Conservation (phyloP, 2,329 filamentous ascomycete genomes). For the Phaeosphaeriaceae sp. region DNA sequence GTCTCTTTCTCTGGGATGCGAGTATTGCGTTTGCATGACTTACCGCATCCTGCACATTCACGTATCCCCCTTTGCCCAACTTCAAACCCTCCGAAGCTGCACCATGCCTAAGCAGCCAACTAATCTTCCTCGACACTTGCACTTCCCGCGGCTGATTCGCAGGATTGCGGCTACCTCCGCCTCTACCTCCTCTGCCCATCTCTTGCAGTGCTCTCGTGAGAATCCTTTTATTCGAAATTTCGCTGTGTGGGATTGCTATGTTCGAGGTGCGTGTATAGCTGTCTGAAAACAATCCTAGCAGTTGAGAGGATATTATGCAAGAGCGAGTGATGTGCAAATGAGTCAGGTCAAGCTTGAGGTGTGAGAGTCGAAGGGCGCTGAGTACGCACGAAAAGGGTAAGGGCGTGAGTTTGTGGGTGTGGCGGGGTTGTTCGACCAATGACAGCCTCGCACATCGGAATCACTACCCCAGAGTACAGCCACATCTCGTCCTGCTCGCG, state of each 20-base stretch:
- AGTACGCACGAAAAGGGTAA: constrained; percentile 9
- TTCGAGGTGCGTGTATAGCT: neutral
- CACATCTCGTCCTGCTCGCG: no score
- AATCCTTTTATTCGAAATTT: constrained; percentile 25
- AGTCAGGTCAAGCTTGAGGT: constrained; percentile 13
- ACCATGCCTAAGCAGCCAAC: constrained; percentile 66
- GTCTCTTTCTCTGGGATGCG: no score
- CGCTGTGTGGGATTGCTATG: constrained; percentile 8
- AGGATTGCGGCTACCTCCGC: constrained; percentile 45
- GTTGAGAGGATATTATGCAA: neutral
- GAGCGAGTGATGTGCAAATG: constrained; percentile 12
- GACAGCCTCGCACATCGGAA: neutral
- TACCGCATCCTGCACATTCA: constrained; percentile 66
- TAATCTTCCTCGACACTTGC: constrained; percentile 58
- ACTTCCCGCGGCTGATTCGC: constrained; percentile 51
- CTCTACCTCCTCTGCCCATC: constrained; percentile 40
- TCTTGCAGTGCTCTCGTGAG: constrained; percentile 17
- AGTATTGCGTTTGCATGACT: constrained; percentile 26
- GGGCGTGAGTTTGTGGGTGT: constrained; percentile 8
- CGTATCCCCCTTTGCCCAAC: constrained; percentile 66
- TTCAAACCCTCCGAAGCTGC: constrained; percentile 66
- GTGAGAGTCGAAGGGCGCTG: constrained; percentile 2
- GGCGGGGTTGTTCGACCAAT: constrained; percentile 2
- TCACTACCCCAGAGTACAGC: neutral
- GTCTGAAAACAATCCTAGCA: neutral